Conservation (phyloP, 1,139 yeast species). For the Taphrina communis region DNA sequence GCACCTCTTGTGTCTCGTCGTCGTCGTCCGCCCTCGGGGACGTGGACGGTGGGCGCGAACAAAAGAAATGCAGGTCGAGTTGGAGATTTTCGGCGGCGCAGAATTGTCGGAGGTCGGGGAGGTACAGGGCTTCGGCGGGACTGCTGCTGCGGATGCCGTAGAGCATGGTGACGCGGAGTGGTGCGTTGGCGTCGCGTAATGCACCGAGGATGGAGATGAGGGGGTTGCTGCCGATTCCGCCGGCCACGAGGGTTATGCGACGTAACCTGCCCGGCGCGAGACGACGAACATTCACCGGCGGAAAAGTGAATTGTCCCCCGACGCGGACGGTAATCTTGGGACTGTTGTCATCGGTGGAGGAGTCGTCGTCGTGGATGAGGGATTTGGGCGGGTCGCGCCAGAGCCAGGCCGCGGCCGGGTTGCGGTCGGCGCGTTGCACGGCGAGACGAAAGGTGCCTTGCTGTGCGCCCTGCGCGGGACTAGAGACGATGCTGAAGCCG, state of each 20-base stretch:
- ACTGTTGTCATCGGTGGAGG: neutral
- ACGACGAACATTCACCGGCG: conserved; percentile 35
- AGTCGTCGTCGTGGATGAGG: conserved; percentile 5
- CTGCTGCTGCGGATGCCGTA: conserved; percentile 31
- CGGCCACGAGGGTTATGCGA: conserved; percentile 29
- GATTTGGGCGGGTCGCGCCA: conserved; percentile 21
- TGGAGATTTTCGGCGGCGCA: neutral
- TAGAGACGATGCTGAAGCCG: conserved; percentile 38
- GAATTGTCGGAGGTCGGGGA: conserved; percentile 21
- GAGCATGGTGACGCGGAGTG: conserved; percentile 29
- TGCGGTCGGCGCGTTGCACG: conserved; percentile 36
- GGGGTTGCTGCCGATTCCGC: conserved; percentile 36
- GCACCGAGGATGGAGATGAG: conserved; percentile 36
- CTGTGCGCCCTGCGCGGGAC: conserved; percentile 30
- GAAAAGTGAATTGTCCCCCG: conserved; percentile 38
- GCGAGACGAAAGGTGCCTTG: conserved; percentile 35
- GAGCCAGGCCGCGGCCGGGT: conserved; percentile 36
- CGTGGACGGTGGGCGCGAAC: neutral
- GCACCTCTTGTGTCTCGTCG: conserved; percentile 5
- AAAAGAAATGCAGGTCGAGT: conserved; percentile 20
- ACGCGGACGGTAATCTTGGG: conserved; percentile 25
- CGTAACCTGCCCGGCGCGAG: conserved; percentile 21
- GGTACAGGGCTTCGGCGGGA: conserved; percentile 29
- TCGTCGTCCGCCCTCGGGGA: conserved; percentile 3
- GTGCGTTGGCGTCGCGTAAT: conserved; percentile 32